phyloP scores from a whole-genome alignment of 306 rosid genomes.

The Lathyrus aphaca region DNA sequence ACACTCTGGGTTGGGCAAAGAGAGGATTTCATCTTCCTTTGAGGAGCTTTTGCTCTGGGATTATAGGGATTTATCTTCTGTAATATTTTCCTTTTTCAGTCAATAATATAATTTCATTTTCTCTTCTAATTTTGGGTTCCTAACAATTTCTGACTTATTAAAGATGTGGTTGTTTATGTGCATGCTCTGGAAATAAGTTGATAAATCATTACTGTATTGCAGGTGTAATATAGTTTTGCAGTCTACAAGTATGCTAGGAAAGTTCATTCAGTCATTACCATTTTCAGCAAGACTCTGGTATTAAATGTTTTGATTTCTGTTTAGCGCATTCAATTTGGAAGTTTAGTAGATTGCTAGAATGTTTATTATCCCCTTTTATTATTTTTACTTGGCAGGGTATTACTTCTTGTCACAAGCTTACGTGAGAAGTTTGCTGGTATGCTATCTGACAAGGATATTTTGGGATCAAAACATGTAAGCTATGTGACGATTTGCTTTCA shows the following conservation, averaged over 20 bases:
- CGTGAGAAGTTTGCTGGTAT: slow-evolving; percentile 71
- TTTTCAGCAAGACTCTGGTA: slow-evolving; percentile 92
- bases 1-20: too few species aligned
- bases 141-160: slow-evolving; percentile 3
- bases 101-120: too few species aligned
- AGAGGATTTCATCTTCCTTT: too few species aligned
- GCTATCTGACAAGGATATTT: slow-evolving; percentile 71
- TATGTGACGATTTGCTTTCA: slow-evolving; percentile 32
- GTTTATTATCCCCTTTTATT: slow-evolving; percentile 34
- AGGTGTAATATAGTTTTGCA: slow-evolving; percentile 74
- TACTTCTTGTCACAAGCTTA: slow-evolving; percentile 72
- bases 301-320: slow-evolving; percentile 29
- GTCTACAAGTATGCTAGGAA: slow-evolving; percentile 65
- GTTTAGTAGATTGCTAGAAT: slow-evolving; percentile 31
- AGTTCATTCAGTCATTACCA: slow-evolving; percentile 71
- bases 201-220: slow-evolving; percentile 46
- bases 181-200: slow-evolving; percentile 15
- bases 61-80: too few species aligned
- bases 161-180: slow-evolving; percentile 5
- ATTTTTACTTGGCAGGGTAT: slow-evolving; percentile 66
- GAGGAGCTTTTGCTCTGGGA: too few species aligned
- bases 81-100: too few species aligned
- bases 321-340: slow-evolving; percentile 21
- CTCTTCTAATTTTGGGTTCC: too few species aligned
- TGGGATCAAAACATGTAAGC: slow-evolving; percentile 86